Percentiles rank a stretch among this genome's conserved stretches.
Conservation (phyloP, 116 monocot species). For the Iris pallida region DNA sequence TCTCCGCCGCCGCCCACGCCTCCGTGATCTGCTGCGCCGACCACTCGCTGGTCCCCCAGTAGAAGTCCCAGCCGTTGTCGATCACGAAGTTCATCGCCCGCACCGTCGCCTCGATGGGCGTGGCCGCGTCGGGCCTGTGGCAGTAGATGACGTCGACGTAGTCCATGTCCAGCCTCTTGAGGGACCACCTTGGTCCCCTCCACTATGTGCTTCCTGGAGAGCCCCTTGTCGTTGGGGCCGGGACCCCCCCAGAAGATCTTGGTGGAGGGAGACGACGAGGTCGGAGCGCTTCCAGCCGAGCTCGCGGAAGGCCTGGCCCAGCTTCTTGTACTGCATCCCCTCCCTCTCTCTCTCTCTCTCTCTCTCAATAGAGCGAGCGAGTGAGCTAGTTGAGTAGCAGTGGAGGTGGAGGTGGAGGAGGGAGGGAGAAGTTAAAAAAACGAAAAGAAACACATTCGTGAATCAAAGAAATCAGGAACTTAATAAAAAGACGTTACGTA, state of each 20-base stretch:
- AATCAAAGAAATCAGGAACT: no score
- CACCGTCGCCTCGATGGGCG: slow-evolving; percentile 94
- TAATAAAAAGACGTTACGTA: no score
- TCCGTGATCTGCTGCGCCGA: slow-evolving; percentile 97
- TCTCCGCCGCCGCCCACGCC: slow-evolving; percentile 67
- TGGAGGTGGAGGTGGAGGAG: no score
- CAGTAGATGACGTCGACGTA: slow-evolving; percentile 93
- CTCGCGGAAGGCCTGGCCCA: slow-evolving; percentile 94
- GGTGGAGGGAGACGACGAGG: slow-evolving; percentile 79
- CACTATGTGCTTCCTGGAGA: slow-evolving; percentile 80
- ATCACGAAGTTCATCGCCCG: slow-evolving; percentile 95
- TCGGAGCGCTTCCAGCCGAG: slow-evolving; percentile 95
- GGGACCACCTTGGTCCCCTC: slow-evolving; percentile 47
- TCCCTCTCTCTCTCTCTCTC: no score
- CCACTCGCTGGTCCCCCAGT: slow-evolving; percentile 98
- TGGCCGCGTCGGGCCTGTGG: slow-evolving; percentile 71
- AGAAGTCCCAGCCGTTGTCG: slow-evolving; percentile 81
- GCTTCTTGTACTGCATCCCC: no score
- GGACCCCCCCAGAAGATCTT: slow-evolving; percentile 98
- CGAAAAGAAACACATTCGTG: no score
- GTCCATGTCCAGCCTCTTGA: slow-evolving; percentile 80
- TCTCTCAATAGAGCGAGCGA: no score
- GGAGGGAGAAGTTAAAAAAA: no score
- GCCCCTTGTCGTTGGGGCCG: slow-evolving; percentile 86
- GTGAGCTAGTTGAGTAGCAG: no score